phyloP scores from a whole-genome alignment of 2,329 filamentous ascomycete genomes.

The Mariannaea sp. region DNA sequence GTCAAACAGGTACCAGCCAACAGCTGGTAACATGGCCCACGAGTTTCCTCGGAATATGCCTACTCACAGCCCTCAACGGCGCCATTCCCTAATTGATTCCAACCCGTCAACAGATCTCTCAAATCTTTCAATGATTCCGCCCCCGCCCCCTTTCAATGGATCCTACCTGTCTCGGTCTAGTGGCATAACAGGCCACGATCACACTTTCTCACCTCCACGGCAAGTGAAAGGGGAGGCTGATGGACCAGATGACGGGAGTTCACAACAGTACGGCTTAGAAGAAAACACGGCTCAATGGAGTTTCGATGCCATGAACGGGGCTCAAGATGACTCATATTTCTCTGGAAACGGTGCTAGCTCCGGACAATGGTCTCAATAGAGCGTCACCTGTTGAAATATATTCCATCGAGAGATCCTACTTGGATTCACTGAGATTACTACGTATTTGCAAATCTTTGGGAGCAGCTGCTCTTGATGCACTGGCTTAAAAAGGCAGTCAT shows the following conservation, averaged over 20 bases:
- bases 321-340: constrained; percentile 25
- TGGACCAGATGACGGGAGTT: constrained; percentile 17
- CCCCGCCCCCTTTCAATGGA: constrained; percentile 13
- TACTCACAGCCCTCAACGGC: constrained; percentile 16
- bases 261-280: constrained; percentile 26
- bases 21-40: constrained; percentile 24
- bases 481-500: too few species aligned
- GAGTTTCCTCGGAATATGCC: constrained; percentile 37
- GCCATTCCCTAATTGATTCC: constrained; percentile 29
- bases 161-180: constrained; percentile 28
- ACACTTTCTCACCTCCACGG: constrained; percentile 27
- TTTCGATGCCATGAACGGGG: constrained; percentile 24
- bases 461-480: too few species aligned
- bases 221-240: constrained; percentile 27
- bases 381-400: too few species aligned
- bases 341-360: constrained; percentile 5
- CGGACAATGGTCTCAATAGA: constrained; percentile 16
- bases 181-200: constrained; percentile 18
- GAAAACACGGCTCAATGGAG: constrained; percentile 19
- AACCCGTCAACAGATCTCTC: constrained; percentile 24
- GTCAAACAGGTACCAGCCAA: constrained; percentile 19
- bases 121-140: constrained; percentile 4
- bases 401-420: too few species aligned
- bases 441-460: constrained; percentile 10
- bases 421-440: too few species aligned